Evolutionary conservation across 225 moss, liverwort and hornwort species (phyloP), one percentile per base, ranked within the genome.

Genomic region (Rhytidiadelphus loreus): DNA sequence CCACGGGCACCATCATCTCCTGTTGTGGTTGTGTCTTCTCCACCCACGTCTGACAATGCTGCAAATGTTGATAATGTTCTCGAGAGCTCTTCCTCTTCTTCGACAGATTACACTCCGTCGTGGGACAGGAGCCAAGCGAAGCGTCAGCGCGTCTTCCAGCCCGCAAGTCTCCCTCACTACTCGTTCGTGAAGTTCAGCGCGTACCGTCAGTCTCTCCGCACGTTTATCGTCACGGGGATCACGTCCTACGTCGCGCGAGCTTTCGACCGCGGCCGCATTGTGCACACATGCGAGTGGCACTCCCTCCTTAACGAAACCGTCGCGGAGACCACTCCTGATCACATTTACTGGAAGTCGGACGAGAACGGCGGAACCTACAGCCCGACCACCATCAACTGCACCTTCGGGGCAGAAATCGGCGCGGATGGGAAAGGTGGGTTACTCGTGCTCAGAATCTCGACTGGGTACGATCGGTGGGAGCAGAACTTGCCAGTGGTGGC

Each of bases 201-300:
- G 7, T 96, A 96, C 87, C 90, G 95, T 57, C 85, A 93, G 57
- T 92, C 94, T 24, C 92, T 91, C 7, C 87, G 85, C 16, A 94
- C 91, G 3, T 86, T 98, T 81, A 89, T 91, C 82, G 91, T 98
- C 24, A 74, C 77, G 4, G 97, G 97, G 29, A 90, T 90, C 84
- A 88, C 94, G 14, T 95, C 96, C 19, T 61, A 88, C 37, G 88
- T 98, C 14, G 92, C 92, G 46, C 88, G 95, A 83, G 17, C 78
- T 16, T 92, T 80, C 71, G 96, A 95, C 89, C 86, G 61, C 11
- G 93, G 89, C 39, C 91, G n/a, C 22, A 86, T 96, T 32, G 95
- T 92, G 52, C 95, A 92, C 77, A 88, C 64, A 52, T 98, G 97
- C 81, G 95, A 98, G 87, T 98, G 97, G 97, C 90, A 92, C 57